Percentiles rank a stretch among this genome's conserved stretches.
Conservation (phyloP, 495 filamentous ascomycete genomes). For the Penicillium argentinense region DNA sequence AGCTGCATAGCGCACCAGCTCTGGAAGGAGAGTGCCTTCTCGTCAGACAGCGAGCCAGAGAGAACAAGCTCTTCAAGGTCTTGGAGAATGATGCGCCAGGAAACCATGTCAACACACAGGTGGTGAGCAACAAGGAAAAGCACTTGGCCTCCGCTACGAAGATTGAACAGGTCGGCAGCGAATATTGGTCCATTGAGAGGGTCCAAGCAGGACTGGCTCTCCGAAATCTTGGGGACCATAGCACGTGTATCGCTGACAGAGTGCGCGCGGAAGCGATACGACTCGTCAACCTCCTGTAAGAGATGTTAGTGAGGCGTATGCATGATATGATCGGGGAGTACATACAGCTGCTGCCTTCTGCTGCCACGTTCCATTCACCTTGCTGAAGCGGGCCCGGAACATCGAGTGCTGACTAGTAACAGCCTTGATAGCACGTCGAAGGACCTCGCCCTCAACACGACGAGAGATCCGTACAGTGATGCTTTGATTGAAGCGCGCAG, state of each 20-base stretch:
- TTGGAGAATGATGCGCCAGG: conserved; percentile 66
- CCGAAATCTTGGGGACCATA: conserved; percentile 31
- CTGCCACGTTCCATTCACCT: conserved; percentile 37
- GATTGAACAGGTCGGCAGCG: conserved; percentile 51
- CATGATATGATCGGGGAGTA: neutral
- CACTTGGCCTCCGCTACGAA: conserved; percentile 51
- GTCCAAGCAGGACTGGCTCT: conserved; percentile 43
- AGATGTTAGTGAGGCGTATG: conserved; percentile 13
- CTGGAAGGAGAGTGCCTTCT: conserved; percentile 59
- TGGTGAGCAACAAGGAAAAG: conserved; percentile 69
- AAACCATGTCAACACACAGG: conserved; percentile 67
- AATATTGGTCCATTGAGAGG: conserved; percentile 44
- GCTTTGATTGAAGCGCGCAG: conserved; percentile 67
- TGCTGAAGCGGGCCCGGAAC: conserved; percentile 64
- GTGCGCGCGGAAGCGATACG: conserved; percentile 41
- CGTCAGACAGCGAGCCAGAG: conserved; percentile 33
- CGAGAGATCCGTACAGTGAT: conserved; percentile 59
- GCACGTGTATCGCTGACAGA: conserved; percentile 28
- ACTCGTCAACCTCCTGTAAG: conserved; percentile 39
- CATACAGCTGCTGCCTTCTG: conserved; percentile 40
- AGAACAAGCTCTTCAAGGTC: conserved; percentile 65
- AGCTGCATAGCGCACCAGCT: conserved; percentile 56
- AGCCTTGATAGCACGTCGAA: conserved; percentile 55
- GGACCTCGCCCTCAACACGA: conserved; percentile 44
- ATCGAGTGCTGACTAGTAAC: conserved; percentile 66